Percentiles rank a stretch among this genome's conserved stretches.
phyloP scores from a whole-genome alignment of 108 stramenopile species.

The Stephanodiscus triporus region DNA sequence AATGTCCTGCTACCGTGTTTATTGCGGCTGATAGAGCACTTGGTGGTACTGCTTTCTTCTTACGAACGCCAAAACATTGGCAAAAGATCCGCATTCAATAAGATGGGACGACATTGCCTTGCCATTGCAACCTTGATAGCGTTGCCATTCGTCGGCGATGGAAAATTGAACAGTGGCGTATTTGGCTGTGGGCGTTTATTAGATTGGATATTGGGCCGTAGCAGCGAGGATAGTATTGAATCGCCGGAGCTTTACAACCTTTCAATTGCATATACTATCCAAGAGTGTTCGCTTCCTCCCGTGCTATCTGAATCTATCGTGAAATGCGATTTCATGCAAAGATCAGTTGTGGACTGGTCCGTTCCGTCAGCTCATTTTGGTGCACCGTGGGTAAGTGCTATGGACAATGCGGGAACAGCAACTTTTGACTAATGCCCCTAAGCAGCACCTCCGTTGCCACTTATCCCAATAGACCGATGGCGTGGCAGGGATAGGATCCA shows the following conservation, averaged over 20 bases:
- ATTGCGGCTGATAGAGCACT: constrained; percentile 26
- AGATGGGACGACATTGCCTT: constrained; percentile 5
- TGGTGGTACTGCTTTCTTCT: constrained; percentile 2
- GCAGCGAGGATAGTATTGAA: not conserved
- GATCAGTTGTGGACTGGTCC: constrained; percentile 39
- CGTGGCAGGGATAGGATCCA: constrained; percentile 22
- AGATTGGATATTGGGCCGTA: constrained; percentile 25
- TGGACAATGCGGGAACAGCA: not conserved
- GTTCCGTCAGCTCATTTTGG: constrained; percentile 16
- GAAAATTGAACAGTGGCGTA: constrained; percentile 26
- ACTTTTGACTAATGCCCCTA: not conserved
- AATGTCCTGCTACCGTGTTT: constrained; percentile 34
- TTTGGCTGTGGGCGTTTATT: constrained; percentile 36
- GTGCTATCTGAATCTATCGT: constrained; percentile 4
- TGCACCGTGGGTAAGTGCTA: constrained; percentile 27
- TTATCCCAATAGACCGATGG: constrained; percentile 19
- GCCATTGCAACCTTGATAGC: constrained; percentile 33
- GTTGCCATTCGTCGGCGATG: constrained; percentile 44
- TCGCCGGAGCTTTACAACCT: not conserved
- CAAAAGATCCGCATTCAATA: not conserved
- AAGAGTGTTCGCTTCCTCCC: constrained; percentile 17
- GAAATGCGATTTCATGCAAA: constrained; percentile 26
- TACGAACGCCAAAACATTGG: not conserved
- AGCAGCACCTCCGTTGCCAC: not conserved
- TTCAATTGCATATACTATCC: constrained; percentile 27